Percentiles rank a stretch among this genome's conserved stretches.
Conservation (phyloP, 1,284 basidiomycete species). For the Neonothopanus nambi region DNA sequence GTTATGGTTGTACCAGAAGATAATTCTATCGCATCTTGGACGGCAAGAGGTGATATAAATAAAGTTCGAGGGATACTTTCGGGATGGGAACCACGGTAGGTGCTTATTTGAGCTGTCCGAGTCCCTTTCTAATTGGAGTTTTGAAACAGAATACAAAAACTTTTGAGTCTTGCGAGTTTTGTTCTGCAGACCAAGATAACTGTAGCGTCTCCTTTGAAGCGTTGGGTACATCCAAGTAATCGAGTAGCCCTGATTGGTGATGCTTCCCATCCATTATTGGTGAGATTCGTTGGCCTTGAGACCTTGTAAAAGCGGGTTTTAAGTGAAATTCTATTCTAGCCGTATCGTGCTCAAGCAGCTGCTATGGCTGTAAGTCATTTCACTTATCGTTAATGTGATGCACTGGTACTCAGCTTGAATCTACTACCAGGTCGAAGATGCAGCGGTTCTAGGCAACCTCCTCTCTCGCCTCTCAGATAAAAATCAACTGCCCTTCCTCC, state of each 20-base stretch:
- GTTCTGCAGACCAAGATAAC: too few species aligned
- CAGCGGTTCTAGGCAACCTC: constrained; percentile 7
- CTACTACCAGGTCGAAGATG: constrained; percentile 11
- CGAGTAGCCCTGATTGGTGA: constrained; percentile 9
- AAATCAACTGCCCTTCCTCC: constrained; percentile 28
- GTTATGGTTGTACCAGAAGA: constrained; percentile 45
- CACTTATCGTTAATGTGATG: constrained; percentile 3
- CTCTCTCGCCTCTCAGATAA: constrained; percentile 6
- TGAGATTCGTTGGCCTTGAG: constrained; percentile 34
- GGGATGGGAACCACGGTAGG: constrained; percentile 47
- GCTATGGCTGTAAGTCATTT: constrained; percentile 15
- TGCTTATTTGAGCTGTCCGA: not conserved
- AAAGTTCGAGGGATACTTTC: constrained; percentile 44
- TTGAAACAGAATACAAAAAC: too few species aligned
- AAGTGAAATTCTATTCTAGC: not conserved
- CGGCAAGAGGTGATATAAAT: constrained; percentile 35
- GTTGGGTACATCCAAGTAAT: constrained; percentile 6
- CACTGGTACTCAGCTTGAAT: constrained; percentile 33
- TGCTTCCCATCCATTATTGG: constrained; percentile 16
- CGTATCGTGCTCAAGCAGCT: constrained; percentile 14
- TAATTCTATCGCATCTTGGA: constrained; percentile 38
- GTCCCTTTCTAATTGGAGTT: constrained; percentile 7
- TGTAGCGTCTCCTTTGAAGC: constrained; percentile 30
- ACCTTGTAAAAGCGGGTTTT: too few species aligned
- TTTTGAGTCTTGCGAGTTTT: too few species aligned